Base-by-base conservation (phyloP, 495 filamentous ascomycete genomes). In the Thozetella sp. region DNA sequence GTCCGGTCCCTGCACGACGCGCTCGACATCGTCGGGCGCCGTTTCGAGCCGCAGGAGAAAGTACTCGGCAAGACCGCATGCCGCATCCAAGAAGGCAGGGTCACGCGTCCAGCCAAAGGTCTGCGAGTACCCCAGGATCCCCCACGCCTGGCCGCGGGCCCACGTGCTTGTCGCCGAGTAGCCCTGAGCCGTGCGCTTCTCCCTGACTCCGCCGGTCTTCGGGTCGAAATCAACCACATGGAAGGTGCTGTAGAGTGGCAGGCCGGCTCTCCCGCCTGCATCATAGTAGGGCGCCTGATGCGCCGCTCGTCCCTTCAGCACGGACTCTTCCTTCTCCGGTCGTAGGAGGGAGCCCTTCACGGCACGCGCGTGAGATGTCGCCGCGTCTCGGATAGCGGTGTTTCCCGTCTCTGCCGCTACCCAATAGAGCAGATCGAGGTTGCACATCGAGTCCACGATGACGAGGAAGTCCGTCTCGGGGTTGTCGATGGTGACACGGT, bases 361-460 rank as follows among this genome's bases (percentile, higher is more conserved):
- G 0, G 65, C 66, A 22, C 61, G 56, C 1, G 78, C 77, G 55
- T 81, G 79, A 1, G 64, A 51, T 0, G 65, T 73, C 0, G 78
- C 78, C 17, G 79, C 76, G 2, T 61, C 43, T 13, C 11, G 12
- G 30, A 61, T 22, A 11, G n/a, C 22, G 6, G 3, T 3, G 37
- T 70, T 67, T 1, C 54, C 45, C 9, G 59, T 65, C 22, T 78
- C 64, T 9, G 69, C 48, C 0, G 68, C 71, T 0, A 76, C 76
- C 53, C 72, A 80, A 57, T 69, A 81, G 2, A 81, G 66, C 22
- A 81, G 61, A 24, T 76, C 74, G 0, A 80, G 57, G 59, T 80
- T 79, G 53, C 76, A 64, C 78, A 80, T 79, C 57, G 75, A 79
- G 61, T 80, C 78, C 19, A 81, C 76, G 58, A 81, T 81, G 12